Conservation (phyloP, 495 filamentous ascomycete species). For the Penicillium psychrofluorescens region DNA sequence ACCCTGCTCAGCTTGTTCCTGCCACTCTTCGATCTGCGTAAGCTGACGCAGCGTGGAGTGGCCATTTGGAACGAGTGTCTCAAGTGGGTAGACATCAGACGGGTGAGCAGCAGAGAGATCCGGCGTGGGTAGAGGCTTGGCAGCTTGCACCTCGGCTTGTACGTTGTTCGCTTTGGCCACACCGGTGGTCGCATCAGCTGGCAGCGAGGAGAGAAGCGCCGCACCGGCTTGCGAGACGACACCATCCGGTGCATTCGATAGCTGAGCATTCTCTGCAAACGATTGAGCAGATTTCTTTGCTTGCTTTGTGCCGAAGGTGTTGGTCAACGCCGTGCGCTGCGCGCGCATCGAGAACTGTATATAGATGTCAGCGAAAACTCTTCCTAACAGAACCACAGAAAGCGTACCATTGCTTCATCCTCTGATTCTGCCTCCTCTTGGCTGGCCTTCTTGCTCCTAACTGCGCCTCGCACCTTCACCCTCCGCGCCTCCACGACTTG, state of each 20-base stretch:
- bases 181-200: slow-evolving; percentile 47
- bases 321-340: slow-evolving; percentile 64
- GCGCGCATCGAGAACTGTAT: slow-evolving; percentile 46
- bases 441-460: slow-evolving; percentile 44
- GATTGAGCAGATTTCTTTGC: slow-evolving; percentile 77
- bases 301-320: slow-evolving; percentile 91
- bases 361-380: background rate
- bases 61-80: slow-evolving; percentile 52
- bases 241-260: slow-evolving; percentile 37
- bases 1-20: slow-evolving; percentile 53
- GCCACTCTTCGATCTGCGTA: slow-evolving; percentile 64
- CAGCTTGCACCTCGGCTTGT: slow-evolving; percentile 56
- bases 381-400: background rate
- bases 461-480: slow-evolving; percentile 59
- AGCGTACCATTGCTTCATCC: slow-evolving; percentile 29
- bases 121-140: slow-evolving; percentile 71
- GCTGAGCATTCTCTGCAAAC: slow-evolving; percentile 72
- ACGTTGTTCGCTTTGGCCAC: slow-evolving; percentile 57
- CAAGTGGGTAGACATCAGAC: slow-evolving; percentile 75
- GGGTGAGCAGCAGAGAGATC: slow-evolving; percentile 65
- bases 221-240: slow-evolving; percentile 49
- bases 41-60: slow-evolving; percentile 46
- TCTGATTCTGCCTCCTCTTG: slow-evolving; percentile 23
- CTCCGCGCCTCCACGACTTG: slow-evolving; percentile 70
- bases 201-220: slow-evolving; percentile 57